Evolutionary conservation across 257 asterid species (phyloP).

Genomic region (Avicennia marina): DNA sequence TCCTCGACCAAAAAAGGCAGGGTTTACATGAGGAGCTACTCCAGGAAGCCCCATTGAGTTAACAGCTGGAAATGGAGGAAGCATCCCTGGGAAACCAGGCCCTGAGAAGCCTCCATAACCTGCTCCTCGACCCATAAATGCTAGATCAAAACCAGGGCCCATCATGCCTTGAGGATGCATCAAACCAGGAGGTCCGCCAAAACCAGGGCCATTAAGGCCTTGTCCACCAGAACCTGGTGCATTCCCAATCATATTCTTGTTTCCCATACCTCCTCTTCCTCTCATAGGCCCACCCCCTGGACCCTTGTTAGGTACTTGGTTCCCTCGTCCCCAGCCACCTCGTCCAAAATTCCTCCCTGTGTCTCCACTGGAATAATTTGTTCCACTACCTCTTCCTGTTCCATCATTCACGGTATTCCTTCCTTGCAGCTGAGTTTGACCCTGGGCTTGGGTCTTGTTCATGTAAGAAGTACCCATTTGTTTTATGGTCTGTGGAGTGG

Average conservation of each 20-base stretch:
- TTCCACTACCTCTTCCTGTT: constrained; percentile 60
- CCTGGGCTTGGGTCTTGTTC: constrained; percentile 52
- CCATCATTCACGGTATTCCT: constrained; percentile 58
- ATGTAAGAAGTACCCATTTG: constrained; percentile 66
- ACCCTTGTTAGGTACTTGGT: constrained; percentile 56
- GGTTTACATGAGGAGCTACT: constrained; percentile 97
- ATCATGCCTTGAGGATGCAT: constrained; percentile 90
- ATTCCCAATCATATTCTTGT: constrained; percentile 47
- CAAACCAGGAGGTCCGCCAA: constrained; percentile 70
- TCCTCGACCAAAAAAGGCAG: constrained; percentile 91
- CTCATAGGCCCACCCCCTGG: constrained; percentile 66
- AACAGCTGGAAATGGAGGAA: constrained; percentile 71
- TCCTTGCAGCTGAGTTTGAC: constrained; percentile 49
- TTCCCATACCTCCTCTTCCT: constrained; percentile 57
- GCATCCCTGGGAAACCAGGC: constrained; percentile 67
- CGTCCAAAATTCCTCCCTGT: constrained; percentile 70
- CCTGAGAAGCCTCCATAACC: constrained; percentile 83
- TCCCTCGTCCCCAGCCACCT: constrained; percentile 81
- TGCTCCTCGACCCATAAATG: constrained; percentile 89
- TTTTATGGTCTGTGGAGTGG: constrained; percentile 73
- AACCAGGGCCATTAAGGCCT: constrained; percentile 55
- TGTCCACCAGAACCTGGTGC: constrained; percentile 58
- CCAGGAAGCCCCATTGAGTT: constrained; percentile 89
- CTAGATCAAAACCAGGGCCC: constrained; percentile 92
- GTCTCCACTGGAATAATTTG: constrained; percentile 46